Percentiles rank a stretch among this genome's conserved stretches.
These are phyloP conservation scores for Pyrus betulifolia DNA, from an alignment of 306 rosid genomes.

Conservation along the genomic window DNA sequence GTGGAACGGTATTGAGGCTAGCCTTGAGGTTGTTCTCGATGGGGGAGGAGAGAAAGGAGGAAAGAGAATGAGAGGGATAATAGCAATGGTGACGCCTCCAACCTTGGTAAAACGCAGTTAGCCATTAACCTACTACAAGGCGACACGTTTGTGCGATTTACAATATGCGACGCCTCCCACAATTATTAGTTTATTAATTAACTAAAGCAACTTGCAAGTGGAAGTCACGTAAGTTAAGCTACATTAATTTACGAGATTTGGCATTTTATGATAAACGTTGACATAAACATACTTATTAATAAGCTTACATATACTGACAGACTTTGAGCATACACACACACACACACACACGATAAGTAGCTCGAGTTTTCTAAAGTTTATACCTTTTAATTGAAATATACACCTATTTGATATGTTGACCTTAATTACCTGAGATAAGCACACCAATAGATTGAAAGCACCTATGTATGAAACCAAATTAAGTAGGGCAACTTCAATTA, in stretches of 20 bases:
- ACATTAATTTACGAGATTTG: not conserved
- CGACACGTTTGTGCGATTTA: not conserved
- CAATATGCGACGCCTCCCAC: not conserved
- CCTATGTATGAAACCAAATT: not conserved
- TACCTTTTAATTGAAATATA: not conserved
- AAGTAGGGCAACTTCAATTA: not conserved
- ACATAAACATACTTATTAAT: not conserved
- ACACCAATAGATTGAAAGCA: not conserved
- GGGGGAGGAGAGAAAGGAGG: too few species aligned
- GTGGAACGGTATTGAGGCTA: too few species aligned
- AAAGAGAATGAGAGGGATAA: too few species aligned
- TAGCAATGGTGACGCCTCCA: not conserved
- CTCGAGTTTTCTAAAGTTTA: not conserved
- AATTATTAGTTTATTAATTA: not conserved
- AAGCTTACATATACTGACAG: not conserved
- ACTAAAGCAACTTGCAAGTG: not conserved
- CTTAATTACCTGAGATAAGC: not conserved
- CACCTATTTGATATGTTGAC: constrained; percentile 1
- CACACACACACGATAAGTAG: not conserved
- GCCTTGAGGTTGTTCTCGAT: too few species aligned
- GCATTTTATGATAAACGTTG: not conserved
- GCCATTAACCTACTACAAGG: not conserved
- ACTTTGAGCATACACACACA: not conserved
- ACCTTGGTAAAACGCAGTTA: not conserved
- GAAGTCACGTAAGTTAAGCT: not conserved